These are phyloP conservation scores for Phaffia australis DNA, from an alignment of 768 basidiomycete genomes.

Conservation along the genomic window DNA sequence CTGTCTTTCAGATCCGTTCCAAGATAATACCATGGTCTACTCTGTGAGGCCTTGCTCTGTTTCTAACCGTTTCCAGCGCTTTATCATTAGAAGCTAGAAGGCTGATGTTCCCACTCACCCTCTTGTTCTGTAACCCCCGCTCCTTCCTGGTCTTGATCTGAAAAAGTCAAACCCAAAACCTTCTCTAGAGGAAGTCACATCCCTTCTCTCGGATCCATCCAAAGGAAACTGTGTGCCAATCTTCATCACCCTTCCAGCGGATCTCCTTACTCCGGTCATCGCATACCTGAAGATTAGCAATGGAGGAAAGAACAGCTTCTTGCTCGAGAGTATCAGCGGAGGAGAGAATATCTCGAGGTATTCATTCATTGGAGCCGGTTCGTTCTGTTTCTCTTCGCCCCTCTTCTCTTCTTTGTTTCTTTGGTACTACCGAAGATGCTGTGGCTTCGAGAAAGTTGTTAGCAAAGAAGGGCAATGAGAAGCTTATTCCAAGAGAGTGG, in stretches of 20 bases:
- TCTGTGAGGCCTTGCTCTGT: too few relatives aligned
- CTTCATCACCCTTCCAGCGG: slow-evolving; percentile 84
- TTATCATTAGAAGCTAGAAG: too few relatives aligned
- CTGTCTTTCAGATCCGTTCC: too few relatives aligned
- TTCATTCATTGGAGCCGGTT: slow-evolving; percentile 92
- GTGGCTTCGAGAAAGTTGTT: not conserved
- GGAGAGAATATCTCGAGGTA: slow-evolving; percentile 88
- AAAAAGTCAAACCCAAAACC: slow-evolving; percentile 40
- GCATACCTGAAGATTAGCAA: slow-evolving; percentile 88
- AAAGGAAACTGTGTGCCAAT: slow-evolving; percentile 86
- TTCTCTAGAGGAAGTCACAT: slow-evolving; percentile 58
- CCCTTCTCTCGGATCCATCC: slow-evolving; percentile 62
- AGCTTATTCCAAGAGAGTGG: too few relatives aligned
- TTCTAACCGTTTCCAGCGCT: too few relatives aligned
- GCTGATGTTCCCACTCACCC: not conserved
- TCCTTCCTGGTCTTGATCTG: not conserved
- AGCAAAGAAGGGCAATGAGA: not conserved
- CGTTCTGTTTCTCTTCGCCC: slow-evolving; percentile 28
- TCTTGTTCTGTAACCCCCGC: too few relatives aligned
- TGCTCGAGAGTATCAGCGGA: slow-evolving; percentile 82
- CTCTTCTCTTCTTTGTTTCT: not conserved
- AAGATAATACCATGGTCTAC: too few relatives aligned
- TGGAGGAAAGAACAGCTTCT: slow-evolving; percentile 66
- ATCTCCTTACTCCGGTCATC: slow-evolving; percentile 91
- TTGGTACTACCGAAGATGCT: not conserved